These are phyloP conservation scores for Pythium folliculosum DNA, from an alignment of 352 stramenopile species.

Conservation along the genomic window DNA sequence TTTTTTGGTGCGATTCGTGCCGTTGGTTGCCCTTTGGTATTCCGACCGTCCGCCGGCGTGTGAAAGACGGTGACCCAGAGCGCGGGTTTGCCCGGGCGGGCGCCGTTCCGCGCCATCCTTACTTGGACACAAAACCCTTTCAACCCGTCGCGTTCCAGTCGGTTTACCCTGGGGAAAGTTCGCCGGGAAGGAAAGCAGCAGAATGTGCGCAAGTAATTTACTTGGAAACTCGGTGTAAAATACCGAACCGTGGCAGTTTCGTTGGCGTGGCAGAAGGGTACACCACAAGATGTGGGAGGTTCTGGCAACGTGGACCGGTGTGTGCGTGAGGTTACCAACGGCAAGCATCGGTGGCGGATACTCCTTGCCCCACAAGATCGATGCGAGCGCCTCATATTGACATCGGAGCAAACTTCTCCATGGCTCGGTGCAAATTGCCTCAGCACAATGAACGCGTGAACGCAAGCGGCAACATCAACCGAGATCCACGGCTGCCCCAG, in stretches of 20 bases:
- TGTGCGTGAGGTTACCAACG: constrained; percentile 1
- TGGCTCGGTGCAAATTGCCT: neutral
- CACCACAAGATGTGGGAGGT: constrained; percentile 20
- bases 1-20: constrained; percentile 11
- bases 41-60: constrained; percentile 12
- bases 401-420: neutral
- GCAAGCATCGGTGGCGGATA: neutral
- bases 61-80: constrained; percentile 24
- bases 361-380: neutral
- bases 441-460: neutral
- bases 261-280: neutral
- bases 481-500: neutral
- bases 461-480: neutral
- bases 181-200: constrained; percentile 24
- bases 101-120: constrained; percentile 24
- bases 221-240: constrained; percentile 4
- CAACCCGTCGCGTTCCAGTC: constrained; percentile 26
- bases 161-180: constrained; percentile 28
- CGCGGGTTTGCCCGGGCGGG: constrained; percentile 7
- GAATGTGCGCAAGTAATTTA: constrained; percentile 30
- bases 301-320: constrained; percentile 17
- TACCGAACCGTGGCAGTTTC: constrained; percentile 8
- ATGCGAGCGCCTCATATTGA: no score
- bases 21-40: constrained; percentile 28
- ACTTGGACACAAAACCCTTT: constrained; percentile 22